Percentiles rank a stretch among this genome's conserved stretches.
phyloP scores from a whole-genome alignment of 495 filamentous ascomycete genomes.

The Penicillium steckii region DNA sequence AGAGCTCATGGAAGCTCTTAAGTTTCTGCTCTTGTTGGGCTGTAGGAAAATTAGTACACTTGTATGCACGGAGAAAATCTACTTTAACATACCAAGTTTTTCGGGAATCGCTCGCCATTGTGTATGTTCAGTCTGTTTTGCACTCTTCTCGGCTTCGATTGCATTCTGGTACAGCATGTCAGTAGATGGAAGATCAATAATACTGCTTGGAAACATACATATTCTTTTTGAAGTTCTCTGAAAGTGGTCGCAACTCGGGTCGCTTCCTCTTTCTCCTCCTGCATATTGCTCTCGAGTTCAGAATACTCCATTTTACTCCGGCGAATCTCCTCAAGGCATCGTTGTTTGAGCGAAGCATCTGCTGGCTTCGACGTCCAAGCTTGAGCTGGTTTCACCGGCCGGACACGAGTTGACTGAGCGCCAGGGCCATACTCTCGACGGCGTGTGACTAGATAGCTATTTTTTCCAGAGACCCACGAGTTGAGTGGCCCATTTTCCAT shows the following conservation, averaged over 20 bases:
- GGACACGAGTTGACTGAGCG: slow-evolving; percentile 64
- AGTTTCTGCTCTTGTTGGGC: slow-evolving; percentile 54
- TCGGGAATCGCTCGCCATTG: slow-evolving; percentile 66
- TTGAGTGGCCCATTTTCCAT: slow-evolving; percentile 47
- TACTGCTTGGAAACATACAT: slow-evolving; percentile 25
- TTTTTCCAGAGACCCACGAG: slow-evolving; percentile 63
- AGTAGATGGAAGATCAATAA: slow-evolving; percentile 2
- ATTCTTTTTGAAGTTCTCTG: slow-evolving; percentile 29
- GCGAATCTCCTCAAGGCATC: slow-evolving; percentile 42
- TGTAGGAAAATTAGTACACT: slow-evolving; percentile 26
- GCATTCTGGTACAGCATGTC: slow-evolving; percentile 32
- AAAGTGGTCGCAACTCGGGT: slow-evolving; percentile 24
- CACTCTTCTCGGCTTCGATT: slow-evolving; percentile 52
- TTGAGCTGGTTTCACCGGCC: slow-evolving; percentile 49
- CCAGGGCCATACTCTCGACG: slow-evolving; percentile 71
- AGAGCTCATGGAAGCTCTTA: slow-evolving; percentile 37
- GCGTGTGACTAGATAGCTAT: slow-evolving; percentile 56
- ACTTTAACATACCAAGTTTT: slow-evolving; percentile 59
- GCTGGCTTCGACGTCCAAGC: slow-evolving; percentile 79
- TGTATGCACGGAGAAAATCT: not conserved
- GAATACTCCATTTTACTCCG: slow-evolving; percentile 43
- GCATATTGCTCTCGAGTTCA: slow-evolving; percentile 32
- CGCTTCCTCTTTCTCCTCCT: slow-evolving; percentile 36
- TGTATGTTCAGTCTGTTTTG: slow-evolving; percentile 58
- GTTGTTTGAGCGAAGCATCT: slow-evolving; percentile 57